phyloP scores from a whole-genome alignment of 352 stramenopile species.

The Pythium rhizo-oryzae region DNA sequence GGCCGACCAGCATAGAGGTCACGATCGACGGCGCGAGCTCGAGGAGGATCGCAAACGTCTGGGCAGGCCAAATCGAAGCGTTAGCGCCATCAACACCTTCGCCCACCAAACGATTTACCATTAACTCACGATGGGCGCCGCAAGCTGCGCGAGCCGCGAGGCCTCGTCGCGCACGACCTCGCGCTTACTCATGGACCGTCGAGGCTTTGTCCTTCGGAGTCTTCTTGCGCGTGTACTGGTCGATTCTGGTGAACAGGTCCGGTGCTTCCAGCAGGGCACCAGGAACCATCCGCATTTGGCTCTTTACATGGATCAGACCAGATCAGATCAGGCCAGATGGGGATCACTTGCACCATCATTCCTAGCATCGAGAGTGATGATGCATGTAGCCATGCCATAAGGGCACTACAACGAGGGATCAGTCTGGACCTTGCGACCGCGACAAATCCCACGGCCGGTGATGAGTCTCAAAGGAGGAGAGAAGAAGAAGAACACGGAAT shows the following conservation, averaged over 20 bases:
- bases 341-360: not conserved
- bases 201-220: not conserved
- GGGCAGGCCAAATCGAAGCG: no score
- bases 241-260: no score
- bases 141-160: conserved; percentile 7
- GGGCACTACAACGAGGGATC: not conserved
- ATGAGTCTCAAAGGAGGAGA: not conserved
- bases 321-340: no score
- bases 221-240: no score
- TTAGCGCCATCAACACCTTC: no score
- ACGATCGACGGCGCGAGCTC: conserved; percentile 50
- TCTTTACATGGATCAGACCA: no score
- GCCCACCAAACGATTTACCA: no score
- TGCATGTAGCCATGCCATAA: not conserved
- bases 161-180: conserved; percentile 18
- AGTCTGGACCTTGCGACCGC: not conserved
- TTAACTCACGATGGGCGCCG: conserved; percentile 17
- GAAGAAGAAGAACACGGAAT: not conserved
- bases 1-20: conserved; percentile 66
- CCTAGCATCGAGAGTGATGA: not conserved
- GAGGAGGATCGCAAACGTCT: conserved; percentile 50
- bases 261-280: no score
- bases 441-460: not conserved
- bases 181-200: not conserved
- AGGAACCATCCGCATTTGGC: no score